phyloP scores from a whole-genome alignment of 208 protist genomes.

The Leptomonas pyrrhocoris region DNA sequence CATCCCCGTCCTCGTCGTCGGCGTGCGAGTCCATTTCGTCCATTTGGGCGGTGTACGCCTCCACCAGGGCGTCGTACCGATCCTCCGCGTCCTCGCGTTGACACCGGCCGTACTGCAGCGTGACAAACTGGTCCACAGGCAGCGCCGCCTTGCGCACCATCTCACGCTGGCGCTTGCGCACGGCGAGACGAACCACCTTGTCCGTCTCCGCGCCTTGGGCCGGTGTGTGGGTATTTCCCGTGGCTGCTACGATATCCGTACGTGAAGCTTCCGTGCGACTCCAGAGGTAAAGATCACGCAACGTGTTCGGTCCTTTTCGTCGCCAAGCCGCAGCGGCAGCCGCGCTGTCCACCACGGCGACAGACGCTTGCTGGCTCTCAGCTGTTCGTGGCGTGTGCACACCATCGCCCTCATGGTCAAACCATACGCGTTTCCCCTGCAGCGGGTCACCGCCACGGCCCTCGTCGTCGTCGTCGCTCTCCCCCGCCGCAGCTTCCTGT shows the following conservation, averaged over 20 bases:
- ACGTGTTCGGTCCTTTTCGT: conserved; percentile 7
- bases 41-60: conserved; percentile 49
- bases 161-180: conserved; percentile 59
- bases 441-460: not conserved
- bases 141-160: conserved; percentile 41
- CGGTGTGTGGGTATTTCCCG: not conserved
- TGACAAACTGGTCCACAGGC: conserved; percentile 61
- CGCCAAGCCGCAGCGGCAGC: not conserved
- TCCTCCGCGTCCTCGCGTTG: conserved; percentile 46
- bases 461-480: conserved; percentile 35
- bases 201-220: not conserved
- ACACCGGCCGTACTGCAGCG: conserved; percentile 59
- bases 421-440: not conserved
- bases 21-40: not conserved
- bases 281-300: conserved; percentile 2
- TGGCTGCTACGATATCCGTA: not conserved
- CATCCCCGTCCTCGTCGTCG: conserved; percentile 22
- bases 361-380: not conserved
- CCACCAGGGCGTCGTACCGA: conserved; percentile 55
- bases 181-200: conserved; percentile 23
- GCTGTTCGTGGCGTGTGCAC: not conserved
- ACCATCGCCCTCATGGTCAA: not conserved
- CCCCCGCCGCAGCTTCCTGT: conserved; percentile 47
- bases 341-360: not conserved
- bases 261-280: not conserved